Evolutionary conservation across 352 stramenopile genomes (phyloP).

Genomic region (Pythium volutum): DNA sequence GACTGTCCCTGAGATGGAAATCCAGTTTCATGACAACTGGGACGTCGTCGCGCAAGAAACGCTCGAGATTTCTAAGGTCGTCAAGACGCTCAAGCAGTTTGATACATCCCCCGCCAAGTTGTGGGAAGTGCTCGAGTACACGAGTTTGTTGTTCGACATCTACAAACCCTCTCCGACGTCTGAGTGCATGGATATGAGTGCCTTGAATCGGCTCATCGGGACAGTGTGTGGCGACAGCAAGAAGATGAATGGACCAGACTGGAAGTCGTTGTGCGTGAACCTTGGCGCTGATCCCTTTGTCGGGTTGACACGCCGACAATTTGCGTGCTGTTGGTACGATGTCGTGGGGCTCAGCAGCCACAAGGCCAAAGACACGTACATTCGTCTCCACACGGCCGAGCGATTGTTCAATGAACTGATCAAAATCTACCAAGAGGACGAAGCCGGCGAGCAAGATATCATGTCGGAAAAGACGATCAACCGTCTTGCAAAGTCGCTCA

Average conservation of each 20-base stretch:
- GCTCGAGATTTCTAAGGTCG: conserved; percentile 41
- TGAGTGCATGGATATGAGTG: conserved; percentile 26
- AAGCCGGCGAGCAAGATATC: conserved; percentile 20
- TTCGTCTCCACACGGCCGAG: conserved; percentile 42
- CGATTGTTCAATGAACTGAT: conserved; percentile 43
- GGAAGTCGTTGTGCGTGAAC: conserved; percentile 35
- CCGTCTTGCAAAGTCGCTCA: conserved; percentile 31
- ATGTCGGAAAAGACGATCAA: conserved; percentile 39
- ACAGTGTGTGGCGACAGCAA: conserved; percentile 36
- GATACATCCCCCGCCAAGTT: conserved; percentile 40
- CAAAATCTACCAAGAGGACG: conserved; percentile 40
- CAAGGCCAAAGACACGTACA: conserved; percentile 44
- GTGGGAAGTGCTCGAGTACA: conserved; percentile 59
- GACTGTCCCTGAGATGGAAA: conserved; percentile 32
- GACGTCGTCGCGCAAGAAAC: conserved; percentile 48
- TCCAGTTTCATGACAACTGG: conserved; percentile 55
- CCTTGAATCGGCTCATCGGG: conserved; percentile 39
- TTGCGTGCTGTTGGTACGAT: conserved; percentile 52
- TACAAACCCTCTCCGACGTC: conserved; percentile 24
- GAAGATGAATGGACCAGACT: conserved; percentile 28
- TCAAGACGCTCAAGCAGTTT: conserved; percentile 45
- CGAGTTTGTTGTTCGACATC: conserved; percentile 48
- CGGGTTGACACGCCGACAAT: conserved; percentile 46
- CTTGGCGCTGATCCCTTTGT: conserved; percentile 34
- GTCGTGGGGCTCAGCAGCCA: conserved; percentile 37